These are phyloP conservation scores for Baorangia bicolor DNA, from an alignment of 768 basidiomycete species.

Conservation along the genomic window DNA sequence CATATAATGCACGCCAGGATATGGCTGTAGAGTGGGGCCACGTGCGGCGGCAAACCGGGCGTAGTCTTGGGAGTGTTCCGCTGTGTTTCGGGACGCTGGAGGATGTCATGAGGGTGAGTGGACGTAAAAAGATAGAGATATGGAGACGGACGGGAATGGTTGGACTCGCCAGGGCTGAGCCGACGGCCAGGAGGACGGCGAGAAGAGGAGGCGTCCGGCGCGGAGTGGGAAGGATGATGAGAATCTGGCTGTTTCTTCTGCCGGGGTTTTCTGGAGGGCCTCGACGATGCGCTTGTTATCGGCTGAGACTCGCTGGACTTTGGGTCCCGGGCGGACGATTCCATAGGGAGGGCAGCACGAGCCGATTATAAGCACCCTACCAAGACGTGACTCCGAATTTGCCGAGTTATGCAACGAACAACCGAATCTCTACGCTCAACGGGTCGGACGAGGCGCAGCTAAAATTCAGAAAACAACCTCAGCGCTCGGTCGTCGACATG, in stretches of 20 bases:
- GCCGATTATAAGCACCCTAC: constrained; percentile 24
- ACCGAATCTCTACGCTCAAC: constrained; percentile 11
- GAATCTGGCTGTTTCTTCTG: constrained; percentile 47
- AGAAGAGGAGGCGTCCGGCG: constrained; percentile 22
- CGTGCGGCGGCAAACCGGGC: constrained; percentile 38
- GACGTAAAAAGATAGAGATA: not conserved
- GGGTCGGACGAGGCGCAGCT: constrained; percentile 9
- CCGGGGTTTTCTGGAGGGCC: constrained; percentile 50
- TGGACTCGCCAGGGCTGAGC: constrained; percentile 23
- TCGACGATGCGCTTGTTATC: constrained; percentile 38
- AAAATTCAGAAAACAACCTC: constrained; percentile 4
- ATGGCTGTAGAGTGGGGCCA: constrained; percentile 48
- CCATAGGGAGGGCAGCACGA: constrained; percentile 37
- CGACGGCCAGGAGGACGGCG: constrained; percentile 30
- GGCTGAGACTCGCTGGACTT: constrained; percentile 41
- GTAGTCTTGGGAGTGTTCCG: constrained; percentile 26
- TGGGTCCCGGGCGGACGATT: constrained; percentile 50
- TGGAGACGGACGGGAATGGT: constrained; percentile 18
- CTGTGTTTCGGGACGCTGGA: constrained; percentile 17
- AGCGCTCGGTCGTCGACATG: constrained; percentile 10
- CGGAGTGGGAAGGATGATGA: constrained; percentile 17
- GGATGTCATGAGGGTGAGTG: constrained; percentile 10
- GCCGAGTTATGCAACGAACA: constrained; percentile 25
- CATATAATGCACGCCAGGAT: constrained; percentile 53
- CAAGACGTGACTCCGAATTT: constrained; percentile 31